These are phyloP conservation scores for Cryptosporidium parvum DNA, from an alignment of 169 alveolate genomes.

Conservation along the genomic window DNA sequence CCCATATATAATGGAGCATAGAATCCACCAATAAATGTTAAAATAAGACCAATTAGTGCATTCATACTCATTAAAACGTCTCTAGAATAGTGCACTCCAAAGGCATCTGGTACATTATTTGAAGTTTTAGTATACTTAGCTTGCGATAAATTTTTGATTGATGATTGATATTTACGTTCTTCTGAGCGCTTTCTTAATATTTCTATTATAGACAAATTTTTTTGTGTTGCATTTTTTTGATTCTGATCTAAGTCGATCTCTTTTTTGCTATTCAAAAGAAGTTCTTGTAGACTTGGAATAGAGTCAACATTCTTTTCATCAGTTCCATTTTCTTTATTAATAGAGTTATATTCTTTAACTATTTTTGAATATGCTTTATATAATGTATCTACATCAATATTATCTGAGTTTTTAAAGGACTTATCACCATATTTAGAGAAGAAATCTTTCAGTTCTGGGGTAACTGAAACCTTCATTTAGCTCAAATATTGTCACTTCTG, in stretches of 20 bases:
- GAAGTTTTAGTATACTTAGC: conserved; percentile 20
- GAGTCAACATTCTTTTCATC: neutral
- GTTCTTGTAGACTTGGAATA: conserved; percentile 64
- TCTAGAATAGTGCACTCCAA: conserved; percentile 59
- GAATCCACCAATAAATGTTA: conserved; percentile 73
- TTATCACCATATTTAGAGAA: conserved; percentile 18
- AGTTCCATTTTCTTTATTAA: conserved; percentile 2
- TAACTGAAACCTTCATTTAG: conserved; percentile 62
- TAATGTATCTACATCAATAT: conserved; percentile 65
- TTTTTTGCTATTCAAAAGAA: conserved; percentile 35
- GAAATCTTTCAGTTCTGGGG: conserved; percentile 49
- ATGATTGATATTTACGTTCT: conserved; percentile 51
- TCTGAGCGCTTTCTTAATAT: conserved; percentile 66
- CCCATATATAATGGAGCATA: conserved; percentile 72
- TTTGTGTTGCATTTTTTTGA: neutral
- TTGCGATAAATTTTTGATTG: conserved; percentile 48
- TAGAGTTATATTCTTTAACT: neutral
- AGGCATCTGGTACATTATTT: conserved; percentile 50
- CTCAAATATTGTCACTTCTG: neutral
- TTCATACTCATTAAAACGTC: conserved; percentile 65
- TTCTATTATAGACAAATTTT: conserved; percentile 36
- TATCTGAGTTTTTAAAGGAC: conserved; percentile 16
- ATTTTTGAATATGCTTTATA: conserved; percentile 41
- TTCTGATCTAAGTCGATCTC: conserved; percentile 12
- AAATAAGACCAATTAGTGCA: conserved; percentile 67